Evolutionary conservation across 23 red algal genomes (phyloP), one percentile per base, ranked within the genome.

Genomic region (Gracilaria domingensis): DNA sequence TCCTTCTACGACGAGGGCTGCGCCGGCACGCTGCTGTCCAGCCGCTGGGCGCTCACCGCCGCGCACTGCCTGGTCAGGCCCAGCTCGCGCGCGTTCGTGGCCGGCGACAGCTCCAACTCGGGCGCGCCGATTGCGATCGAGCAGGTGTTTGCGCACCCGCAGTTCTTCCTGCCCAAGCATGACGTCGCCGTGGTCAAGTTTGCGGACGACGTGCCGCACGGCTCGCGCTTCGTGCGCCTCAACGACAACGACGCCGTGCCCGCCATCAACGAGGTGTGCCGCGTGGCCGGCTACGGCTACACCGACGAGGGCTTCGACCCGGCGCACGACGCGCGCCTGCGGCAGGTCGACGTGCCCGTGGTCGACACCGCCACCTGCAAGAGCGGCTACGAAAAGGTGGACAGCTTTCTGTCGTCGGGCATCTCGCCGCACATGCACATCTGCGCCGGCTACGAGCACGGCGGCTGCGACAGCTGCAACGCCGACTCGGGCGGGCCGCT

Each of bases 271-370:
- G 64, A 81, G 29, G 79, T 49, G 21, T 70, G 51, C 25, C 77
- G 91, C 33, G 81, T 81, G 17, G 81, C 67, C 7, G 91, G 91
- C 6, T 94, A 66, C 26, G 91, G 91, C 0, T 34, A 72, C 56
- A 73, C 51, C 13, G 33, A 80, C 44, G 81, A 94, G 83, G 44
- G 38, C 66, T 84, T 54, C 67, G 53, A 58, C 34, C 26, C 65
- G 17, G 24, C 37, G 59, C 40, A 58, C 17, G 74, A 75, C 64
- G 25, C 61, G 12, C 29, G 69, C 24, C 71, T 79, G 9, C 42
- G 50, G 12, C 81, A 84, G 25, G 89, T 93, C 62, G 89, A 93
- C 69, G 50, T 93, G 17, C 89, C 80, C 42, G 80, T 93, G 12
- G 87, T 91, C 7, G 23, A 40, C 24, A 30, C 89, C 14, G 69